phyloP scores from a whole-genome alignment of 2,329 filamentous ascomycete genomes.

The Aspergillus fructus region DNA sequence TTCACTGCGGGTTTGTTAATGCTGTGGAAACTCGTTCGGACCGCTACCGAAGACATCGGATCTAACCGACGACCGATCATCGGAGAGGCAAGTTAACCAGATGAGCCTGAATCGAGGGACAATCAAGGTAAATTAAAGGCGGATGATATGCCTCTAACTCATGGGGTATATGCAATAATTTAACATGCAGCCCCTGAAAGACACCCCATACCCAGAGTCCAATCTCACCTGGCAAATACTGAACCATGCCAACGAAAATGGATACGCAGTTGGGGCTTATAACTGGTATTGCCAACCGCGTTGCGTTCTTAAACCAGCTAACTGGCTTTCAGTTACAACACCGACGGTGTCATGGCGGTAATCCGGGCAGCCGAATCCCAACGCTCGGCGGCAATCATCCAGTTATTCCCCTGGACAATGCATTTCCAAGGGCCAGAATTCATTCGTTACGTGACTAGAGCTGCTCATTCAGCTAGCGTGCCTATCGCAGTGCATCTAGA shows the following conservation, averaged over 20 bases:
- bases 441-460: conserved; percentile 51
- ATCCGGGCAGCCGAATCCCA: conserved; percentile 65
- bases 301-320: neutral
- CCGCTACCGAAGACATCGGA: neutral
- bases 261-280: conserved; percentile 54
- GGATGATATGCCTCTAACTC: too few relatives aligned
- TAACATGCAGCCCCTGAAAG: neutral
- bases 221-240: conserved; percentile 44
- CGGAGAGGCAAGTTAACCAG: too few relatives aligned
- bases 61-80: neutral
- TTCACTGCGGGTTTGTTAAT: too few relatives aligned
- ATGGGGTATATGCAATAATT: too few relatives aligned
- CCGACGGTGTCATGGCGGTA: conserved; percentile 65
- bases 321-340: conserved; percentile 54
- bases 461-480: conserved; percentile 53
- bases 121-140: too few relatives aligned
- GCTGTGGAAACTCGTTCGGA: neutral
- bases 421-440: conserved; percentile 58
- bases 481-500: conserved; percentile 62
- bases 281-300: neutral
- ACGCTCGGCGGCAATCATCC: conserved; percentile 63
- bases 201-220: neutral
- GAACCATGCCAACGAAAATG: conserved; percentile 50
- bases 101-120: too few relatives aligned
- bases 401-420: conserved; percentile 70